Conservation (phyloP, 305 asterid species). For the Rubia tinctorum region DNA sequence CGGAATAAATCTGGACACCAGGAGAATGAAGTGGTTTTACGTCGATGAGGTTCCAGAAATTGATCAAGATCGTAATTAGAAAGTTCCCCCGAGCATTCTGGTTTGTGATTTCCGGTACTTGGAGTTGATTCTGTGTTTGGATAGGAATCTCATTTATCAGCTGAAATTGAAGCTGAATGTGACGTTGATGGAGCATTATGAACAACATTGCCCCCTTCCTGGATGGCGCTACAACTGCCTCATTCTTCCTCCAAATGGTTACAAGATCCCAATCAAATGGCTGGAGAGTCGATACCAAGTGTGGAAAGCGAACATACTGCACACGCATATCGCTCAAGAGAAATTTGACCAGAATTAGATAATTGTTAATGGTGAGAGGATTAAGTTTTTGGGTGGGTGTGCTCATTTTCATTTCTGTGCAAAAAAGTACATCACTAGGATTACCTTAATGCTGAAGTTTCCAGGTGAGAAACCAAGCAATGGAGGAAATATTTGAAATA, state of each 20-base stretch:
- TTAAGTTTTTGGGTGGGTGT: slow-evolving; percentile 95
- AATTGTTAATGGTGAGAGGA: slow-evolving; percentile 84
- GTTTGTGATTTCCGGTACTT: slow-evolving; percentile 81
- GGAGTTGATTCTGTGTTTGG: slow-evolving; percentile 90
- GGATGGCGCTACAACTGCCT: slow-evolving; percentile 83
- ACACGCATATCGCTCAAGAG: slow-evolving; percentile 85
- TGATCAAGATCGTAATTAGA: slow-evolving; percentile 51
- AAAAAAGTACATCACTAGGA: slow-evolving; percentile 70
- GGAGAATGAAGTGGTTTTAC: slow-evolving; percentile 32
- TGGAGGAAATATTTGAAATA: slow-evolving; percentile 70
- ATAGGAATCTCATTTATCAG: slow-evolving; percentile 64
- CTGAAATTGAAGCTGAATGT: slow-evolving; percentile 63
- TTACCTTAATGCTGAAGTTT: slow-evolving; percentile 91
- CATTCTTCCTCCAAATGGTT: slow-evolving; percentile 86
- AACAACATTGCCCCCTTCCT: slow-evolving; percentile 85
- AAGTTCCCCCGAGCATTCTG: slow-evolving; percentile 57
- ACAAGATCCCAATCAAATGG: slow-evolving; percentile 95
- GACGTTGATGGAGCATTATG: slow-evolving; percentile 97
- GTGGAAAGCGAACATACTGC: slow-evolving; percentile 96
- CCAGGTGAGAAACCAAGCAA: slow-evolving; percentile 66
- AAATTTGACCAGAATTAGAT: slow-evolving; percentile 94
- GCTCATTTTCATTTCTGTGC: slow-evolving; percentile 94
- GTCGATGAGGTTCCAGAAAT: slow-evolving; percentile 49
- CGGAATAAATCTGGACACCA: slow-evolving; percentile 53
- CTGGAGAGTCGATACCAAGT: slow-evolving; percentile 88